These are phyloP conservation scores for Chrysoporthe austroafricana DNA, from an alignment of 2,329 filamentous ascomycete species.

Conservation along the genomic window DNA sequence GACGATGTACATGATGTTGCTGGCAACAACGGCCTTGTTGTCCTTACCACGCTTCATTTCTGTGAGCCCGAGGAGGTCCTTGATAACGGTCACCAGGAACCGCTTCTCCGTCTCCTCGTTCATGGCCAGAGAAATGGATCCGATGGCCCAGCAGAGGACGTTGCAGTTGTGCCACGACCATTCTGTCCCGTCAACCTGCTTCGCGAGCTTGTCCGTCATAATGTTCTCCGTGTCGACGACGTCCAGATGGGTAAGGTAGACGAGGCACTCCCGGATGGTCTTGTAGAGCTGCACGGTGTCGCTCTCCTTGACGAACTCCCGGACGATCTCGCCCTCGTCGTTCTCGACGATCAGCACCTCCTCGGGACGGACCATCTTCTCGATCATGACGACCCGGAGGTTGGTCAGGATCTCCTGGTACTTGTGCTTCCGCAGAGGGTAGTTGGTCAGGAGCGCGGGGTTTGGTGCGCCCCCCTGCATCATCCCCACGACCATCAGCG, in stretches of 20 bases:
- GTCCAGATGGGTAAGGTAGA: conserved; percentile 96
- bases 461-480: conserved; percentile 83
- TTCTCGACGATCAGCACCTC: conserved; percentile 99
- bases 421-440: conserved; percentile 96
- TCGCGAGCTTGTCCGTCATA: conserved; percentile 97
- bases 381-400: conserved; percentile 96
- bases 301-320: conserved; percentile 98
- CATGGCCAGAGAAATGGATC: conserved; percentile 98
- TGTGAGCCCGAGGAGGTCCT: conserved; percentile 92
- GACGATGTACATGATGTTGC: conserved; percentile 99
- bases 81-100: conserved; percentile 97
- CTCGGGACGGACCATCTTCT: conserved; percentile 98
- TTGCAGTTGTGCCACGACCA: conserved; percentile 99
- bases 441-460: conserved; percentile 81
- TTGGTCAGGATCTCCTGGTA: conserved; percentile 94
- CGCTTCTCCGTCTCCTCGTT: conserved; percentile 99
- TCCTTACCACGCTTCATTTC: conserved; percentile 99
- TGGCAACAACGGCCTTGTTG: conserved; percentile 98
- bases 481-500: conserved; percentile 77
- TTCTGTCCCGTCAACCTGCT: conserved; percentile 92
- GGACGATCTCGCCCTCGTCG: conserved; percentile 97
- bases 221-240: conserved; percentile 97
- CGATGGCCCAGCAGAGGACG: conserved; percentile 98
- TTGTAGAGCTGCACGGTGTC: conserved; percentile 99
- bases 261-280: conserved; percentile 94